These are phyloP conservation scores for Cornus controversa DNA, from an alignment of 148 eudicot species.

Conservation along the genomic window DNA sequence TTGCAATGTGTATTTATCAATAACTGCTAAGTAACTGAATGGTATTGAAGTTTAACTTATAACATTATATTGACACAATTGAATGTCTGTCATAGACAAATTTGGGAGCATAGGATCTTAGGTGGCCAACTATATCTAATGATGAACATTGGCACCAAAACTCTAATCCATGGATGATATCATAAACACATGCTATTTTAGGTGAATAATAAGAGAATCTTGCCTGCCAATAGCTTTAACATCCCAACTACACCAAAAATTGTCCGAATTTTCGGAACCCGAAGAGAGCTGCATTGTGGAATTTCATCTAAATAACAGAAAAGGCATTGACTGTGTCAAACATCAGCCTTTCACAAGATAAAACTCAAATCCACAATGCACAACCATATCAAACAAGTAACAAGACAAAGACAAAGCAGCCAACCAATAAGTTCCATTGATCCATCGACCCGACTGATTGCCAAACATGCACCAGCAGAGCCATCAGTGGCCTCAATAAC, in stretches of 20 bases:
- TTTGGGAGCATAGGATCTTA: not conserved
- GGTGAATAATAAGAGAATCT: slow-evolving; percentile 18
- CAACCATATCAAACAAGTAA: slow-evolving; percentile 9
- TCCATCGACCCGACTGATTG: slow-evolving; percentile 78
- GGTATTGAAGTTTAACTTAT: not conserved
- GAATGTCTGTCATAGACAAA: not conserved
- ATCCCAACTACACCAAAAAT: slow-evolving; percentile 88
- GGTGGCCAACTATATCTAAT: not conserved
- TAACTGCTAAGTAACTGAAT: not conserved
- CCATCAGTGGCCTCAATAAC: slow-evolving; percentile 91
- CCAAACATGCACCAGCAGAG: slow-evolving; percentile 56
- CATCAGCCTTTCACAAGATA: not conserved
- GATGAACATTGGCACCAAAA: not conserved
- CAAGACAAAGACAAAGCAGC: slow-evolving; percentile 8
- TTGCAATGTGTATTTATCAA: not conserved
- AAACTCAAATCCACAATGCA: not conserved
- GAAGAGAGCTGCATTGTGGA: slow-evolving; percentile 60
- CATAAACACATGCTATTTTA: not conserved
- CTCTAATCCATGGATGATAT: not conserved
- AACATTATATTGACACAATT: not conserved
- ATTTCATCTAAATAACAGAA: slow-evolving; percentile 59
- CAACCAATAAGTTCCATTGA: slow-evolving; percentile 79
- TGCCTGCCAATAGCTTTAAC: slow-evolving; percentile 85
- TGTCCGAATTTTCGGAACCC: slow-evolving; percentile 69
- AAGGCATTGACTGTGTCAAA: slow-evolving; percentile 2